Base-by-base conservation (phyloP, 1,139 yeast species). In the Suhomyces terraborum region DNA sequence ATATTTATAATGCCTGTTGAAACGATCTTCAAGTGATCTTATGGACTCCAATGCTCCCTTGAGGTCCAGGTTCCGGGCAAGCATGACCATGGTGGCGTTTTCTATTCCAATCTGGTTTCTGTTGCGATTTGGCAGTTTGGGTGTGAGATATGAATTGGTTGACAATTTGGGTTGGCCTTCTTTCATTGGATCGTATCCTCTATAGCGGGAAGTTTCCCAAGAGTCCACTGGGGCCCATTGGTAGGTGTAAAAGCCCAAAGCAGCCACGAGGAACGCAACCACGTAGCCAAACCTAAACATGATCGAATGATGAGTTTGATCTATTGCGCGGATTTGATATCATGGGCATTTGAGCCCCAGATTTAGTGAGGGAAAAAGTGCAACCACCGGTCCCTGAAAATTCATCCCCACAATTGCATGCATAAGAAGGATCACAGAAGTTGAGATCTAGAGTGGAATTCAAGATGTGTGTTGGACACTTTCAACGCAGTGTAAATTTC, bases 71-170 rank as follows among this genome's bases (percentile, higher is more conserved):
- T 70, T 76, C 46, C 76, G 54, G 10, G 68, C 77, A 12, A 75
- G 56, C 77, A 72, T 71, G 10, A 73, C 75, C 35, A 71, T 43
- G 0, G 81, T 76, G 16, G 81, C 82, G 54, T 77, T 77, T 49
- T 76, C 81, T 31, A 46, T 54, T 0, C 80, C 80, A 4, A 67
- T 51, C 41, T 69, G 74, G 3, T 53, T 33, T 31, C 69, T 54
- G 42, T 73, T 66, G 35, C 62, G 53, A 4, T 41, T 24, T 1
- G 69, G 67, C 35, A 56, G 56, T 5, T 53, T 46, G 21, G 54
- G 55, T 22, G 56, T 61, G 6, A 71, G 51, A 46, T 76, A 77
- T 10, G 79, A 68, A 48, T 74, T 75, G 12, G 73, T 52, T 2
- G 79, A 59, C 13, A 72, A 59, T 45, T 75, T 76, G 31, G 65